Conservation (phyloP, 2,329 filamentous ascomycete genomes). For the Cladosporium cucumerinum region DNA sequence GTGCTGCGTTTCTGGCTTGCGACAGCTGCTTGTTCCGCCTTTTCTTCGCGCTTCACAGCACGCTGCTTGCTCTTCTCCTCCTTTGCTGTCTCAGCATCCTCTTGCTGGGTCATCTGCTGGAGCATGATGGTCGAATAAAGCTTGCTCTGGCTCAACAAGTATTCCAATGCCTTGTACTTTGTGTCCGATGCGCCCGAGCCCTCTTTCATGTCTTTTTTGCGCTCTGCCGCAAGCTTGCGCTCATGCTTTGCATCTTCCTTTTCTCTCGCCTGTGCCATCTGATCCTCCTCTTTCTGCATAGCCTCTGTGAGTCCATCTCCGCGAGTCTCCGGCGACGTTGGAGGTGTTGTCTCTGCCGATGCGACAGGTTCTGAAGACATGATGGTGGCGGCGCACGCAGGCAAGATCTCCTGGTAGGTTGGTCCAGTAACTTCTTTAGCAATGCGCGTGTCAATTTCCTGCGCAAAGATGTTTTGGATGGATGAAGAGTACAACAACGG, state of each 20-base stretch:
- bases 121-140: slow-evolving; percentile 52
- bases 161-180: slow-evolving; percentile 52
- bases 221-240: slow-evolving; percentile 42
- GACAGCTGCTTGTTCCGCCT: slow-evolving; percentile 46
- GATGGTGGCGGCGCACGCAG: background rate
- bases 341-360: slow-evolving; percentile 29
- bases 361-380: slow-evolving; percentile 17
- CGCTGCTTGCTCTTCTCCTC: slow-evolving; percentile 46
- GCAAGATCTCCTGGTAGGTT: background rate
- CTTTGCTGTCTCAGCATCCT: slow-evolving; percentile 46
- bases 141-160: slow-evolving; percentile 52
- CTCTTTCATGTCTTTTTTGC: slow-evolving; percentile 46
- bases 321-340: slow-evolving; percentile 34
- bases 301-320: slow-evolving; percentile 35
- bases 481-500: background rate
- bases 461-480: background rate
- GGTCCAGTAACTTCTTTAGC: background rate
- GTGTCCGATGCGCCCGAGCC: slow-evolving; percentile 46
- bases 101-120: slow-evolving; percentile 51
- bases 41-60: slow-evolving; percentile 45
- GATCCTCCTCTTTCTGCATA: slow-evolving; percentile 47
- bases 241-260: slow-evolving; percentile 46
- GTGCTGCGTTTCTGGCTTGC: slow-evolving; percentile 47
- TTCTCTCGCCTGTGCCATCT: slow-evolving; percentile 42
- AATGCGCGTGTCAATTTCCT: background rate